phyloP scores from a whole-genome alignment of 2,329 filamentous ascomycete species.

The Shiraia bambusicola region DNA sequence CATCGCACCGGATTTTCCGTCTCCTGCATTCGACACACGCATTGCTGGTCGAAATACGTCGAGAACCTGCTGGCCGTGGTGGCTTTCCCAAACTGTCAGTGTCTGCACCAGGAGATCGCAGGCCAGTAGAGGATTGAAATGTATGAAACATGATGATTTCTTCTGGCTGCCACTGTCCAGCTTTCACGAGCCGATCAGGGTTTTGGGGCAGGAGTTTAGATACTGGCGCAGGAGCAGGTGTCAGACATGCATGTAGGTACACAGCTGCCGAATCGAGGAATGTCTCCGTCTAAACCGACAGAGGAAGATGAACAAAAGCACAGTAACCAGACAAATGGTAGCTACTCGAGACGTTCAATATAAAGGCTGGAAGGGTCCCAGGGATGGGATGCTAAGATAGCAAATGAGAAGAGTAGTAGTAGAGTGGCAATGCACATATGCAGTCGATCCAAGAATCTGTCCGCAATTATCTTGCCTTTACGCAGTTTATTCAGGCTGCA shows the following conservation, averaged over 20 bases:
- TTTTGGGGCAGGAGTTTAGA: constrained; percentile 5
- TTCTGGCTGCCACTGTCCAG: neutral
- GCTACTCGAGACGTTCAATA: constrained; percentile 17
- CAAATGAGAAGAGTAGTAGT: constrained; percentile 12
- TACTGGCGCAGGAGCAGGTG: constrained; percentile 5
- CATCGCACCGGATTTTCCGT: constrained; percentile 82
- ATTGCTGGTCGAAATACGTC: constrained; percentile 54
- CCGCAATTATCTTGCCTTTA: constrained; percentile 10
- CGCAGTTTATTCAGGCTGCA: constrained; percentile 22
- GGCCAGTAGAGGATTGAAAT: constrained; percentile 43
- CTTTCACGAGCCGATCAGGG: constrained; percentile 1
- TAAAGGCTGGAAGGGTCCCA: constrained; percentile 8
- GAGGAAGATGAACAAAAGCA: constrained; percentile 6
- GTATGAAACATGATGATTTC: constrained; percentile 47
- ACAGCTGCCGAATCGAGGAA: constrained; percentile 10
- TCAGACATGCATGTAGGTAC: constrained; percentile 8
- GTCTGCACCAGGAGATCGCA: constrained; percentile 37
- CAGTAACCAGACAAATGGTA: constrained; percentile 12
- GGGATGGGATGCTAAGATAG: constrained; percentile 3
- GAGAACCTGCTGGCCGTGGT: constrained; percentile 40
- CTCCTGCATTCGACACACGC: constrained; percentile 77
- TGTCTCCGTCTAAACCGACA: constrained; percentile 9
- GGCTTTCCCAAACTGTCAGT: constrained; percentile 40
- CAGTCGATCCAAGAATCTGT: constrained; percentile 4
- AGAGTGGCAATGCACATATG: constrained; percentile 10